Conservation (phyloP, 139 green algal genomes). For the Chlamydomonas urium region DNA sequence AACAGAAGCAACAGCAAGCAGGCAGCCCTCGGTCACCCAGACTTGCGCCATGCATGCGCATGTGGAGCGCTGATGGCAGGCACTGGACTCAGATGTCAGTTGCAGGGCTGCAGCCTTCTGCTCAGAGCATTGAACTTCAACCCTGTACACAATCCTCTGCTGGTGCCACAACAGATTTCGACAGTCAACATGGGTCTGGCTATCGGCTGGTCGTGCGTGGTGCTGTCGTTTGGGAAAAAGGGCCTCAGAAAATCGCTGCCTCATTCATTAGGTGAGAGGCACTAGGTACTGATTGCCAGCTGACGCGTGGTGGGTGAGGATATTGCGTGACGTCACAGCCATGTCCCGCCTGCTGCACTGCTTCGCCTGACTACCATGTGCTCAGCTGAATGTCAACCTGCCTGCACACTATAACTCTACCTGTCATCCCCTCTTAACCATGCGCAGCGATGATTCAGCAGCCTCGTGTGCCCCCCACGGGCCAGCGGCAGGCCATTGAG, state of each 20-base stretch:
- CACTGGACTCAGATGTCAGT: too few relatives aligned
- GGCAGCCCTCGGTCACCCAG: too few relatives aligned
- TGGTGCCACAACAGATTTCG: too few relatives aligned
- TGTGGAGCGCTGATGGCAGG: too few relatives aligned
- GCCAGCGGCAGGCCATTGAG: constrained; percentile 90
- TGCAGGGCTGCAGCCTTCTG: too few relatives aligned
- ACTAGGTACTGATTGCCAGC: not conserved
- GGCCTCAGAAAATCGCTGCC: constrained; percentile 82
- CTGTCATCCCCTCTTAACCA: not conserved
- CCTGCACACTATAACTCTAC: not conserved
- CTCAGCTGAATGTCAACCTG: too few relatives aligned
- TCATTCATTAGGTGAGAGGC: constrained; percentile 75
- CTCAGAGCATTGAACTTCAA: too few relatives aligned
- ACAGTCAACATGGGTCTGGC: constrained; percentile 83
- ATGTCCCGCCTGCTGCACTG: constrained; percentile 30
- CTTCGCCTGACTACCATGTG: not conserved
- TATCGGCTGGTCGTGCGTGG: constrained; percentile 88
- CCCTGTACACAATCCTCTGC: too few relatives aligned
- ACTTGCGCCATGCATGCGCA: too few relatives aligned
- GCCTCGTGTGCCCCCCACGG: constrained; percentile 87
- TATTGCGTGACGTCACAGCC: too few relatives aligned
- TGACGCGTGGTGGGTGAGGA: not conserved
- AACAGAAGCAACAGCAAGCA: too few relatives aligned
- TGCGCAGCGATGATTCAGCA: constrained; percentile 95
- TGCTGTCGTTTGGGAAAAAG: constrained; percentile 88